Conservation (phyloP, 345 rosid species). For the Euphorbia pulcherrima region DNA sequence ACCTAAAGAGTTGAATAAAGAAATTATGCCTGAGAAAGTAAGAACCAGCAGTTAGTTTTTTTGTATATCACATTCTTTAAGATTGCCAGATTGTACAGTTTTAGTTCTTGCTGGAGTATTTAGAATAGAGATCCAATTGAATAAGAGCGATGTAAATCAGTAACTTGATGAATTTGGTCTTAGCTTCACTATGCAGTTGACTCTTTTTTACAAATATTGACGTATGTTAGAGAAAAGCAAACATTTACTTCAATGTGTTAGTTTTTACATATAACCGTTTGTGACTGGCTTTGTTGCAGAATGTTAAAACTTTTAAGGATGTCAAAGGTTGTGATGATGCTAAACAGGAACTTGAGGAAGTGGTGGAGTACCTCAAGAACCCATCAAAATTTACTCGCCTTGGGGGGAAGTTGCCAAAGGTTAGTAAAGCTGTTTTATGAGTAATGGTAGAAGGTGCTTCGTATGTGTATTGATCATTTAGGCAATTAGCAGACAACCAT, state of each 20-base stretch:
- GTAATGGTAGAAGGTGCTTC: neutral
- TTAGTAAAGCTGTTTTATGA: slow-evolving; percentile 27
- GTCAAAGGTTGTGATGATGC: slow-evolving; percentile 99
- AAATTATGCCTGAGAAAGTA: slow-evolving; percentile 94
- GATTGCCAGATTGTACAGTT: neutral
- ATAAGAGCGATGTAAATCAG: neutral
- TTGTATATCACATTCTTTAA: neutral
- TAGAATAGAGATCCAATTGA: neutral
- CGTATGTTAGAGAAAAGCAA: neutral
- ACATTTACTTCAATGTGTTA: neutral
- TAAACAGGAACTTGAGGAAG: slow-evolving; percentile 98
- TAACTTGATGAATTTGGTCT: neutral
- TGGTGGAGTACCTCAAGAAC: slow-evolving; percentile 91
- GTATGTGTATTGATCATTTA: neutral
- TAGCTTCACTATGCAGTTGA: neutral
- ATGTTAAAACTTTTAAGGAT: slow-evolving; percentile 97
- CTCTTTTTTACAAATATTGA: neutral
- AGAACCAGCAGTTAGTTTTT: neutral
- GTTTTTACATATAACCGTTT: neutral
- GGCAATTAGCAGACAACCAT: neutral
- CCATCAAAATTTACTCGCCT: slow-evolving; percentile 96
- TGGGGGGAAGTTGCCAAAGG: slow-evolving; percentile 99
- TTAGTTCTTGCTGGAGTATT: slow-evolving; percentile 1
- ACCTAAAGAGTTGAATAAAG: slow-evolving; percentile 85
- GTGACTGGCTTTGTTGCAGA: slow-evolving; percentile 48